A percentile compares a stretch with the other conserved stretches of the same genome.
Evolutionary conservation across 148 eudicot genomes (phyloP).

Genomic region (Chenopodium suecicum): DNA sequence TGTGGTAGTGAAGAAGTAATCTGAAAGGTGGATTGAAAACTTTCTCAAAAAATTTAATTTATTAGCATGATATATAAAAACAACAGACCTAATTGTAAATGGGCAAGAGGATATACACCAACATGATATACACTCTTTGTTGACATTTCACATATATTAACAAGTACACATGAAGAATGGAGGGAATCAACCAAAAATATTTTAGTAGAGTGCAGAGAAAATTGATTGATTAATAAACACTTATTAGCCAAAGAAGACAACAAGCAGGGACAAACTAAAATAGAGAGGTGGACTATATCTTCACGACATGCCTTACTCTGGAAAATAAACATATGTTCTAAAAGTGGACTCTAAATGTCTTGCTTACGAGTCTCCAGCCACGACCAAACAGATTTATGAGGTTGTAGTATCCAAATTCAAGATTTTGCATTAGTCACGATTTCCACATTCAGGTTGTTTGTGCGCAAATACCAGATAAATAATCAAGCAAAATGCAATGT

Average conservation of each 20-base stretch:
- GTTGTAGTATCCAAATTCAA: neutral
- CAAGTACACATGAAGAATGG: too few relatives aligned
- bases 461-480: neutral
- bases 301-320: too few relatives aligned
- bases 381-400: neutral
- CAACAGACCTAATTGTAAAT: neutral
- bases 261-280: neutral
- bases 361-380: neutral
- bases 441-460: neutral
- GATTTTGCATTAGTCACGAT: neutral
- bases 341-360: neutral
- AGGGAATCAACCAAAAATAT: too few relatives aligned
- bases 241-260: neutral
- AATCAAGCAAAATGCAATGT: neutral
- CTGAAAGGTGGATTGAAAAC: conserved; percentile 29
- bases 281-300: neutral
- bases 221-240: neutral
- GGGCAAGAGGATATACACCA: neutral
- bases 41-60: neutral
- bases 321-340: too few relatives aligned
- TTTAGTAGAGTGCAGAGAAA: neutral
- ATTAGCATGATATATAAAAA: neutral
- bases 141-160: neutral
- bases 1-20: conserved; percentile 39
- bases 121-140: neutral